Evolutionary conservation across 495 filamentous ascomycete genomes (phyloP).

Genomic region (Penicillium manginii): DNA sequence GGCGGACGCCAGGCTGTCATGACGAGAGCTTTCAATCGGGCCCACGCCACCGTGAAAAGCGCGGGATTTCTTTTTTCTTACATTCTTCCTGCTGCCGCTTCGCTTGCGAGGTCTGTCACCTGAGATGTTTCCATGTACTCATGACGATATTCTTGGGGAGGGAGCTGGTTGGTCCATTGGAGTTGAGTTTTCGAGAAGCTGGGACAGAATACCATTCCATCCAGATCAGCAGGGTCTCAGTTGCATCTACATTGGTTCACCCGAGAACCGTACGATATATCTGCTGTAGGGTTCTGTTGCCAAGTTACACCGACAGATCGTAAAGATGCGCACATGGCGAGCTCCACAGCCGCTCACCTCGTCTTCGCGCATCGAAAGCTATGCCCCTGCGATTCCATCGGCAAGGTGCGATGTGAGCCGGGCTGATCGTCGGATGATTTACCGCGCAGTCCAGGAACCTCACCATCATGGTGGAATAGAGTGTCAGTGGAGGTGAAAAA

Average conservation of each 20-base stretch:
- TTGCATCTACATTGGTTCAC: constrained; percentile 15
- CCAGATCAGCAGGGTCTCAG: constrained; percentile 14
- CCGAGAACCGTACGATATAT: constrained; percentile 12
- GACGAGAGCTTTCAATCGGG: constrained; percentile 13
- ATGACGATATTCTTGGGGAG: constrained; percentile 11
- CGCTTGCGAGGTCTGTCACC: neutral
- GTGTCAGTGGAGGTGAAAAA: neutral
- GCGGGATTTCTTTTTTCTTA: constrained; percentile 15
- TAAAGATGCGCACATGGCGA: constrained; percentile 23
- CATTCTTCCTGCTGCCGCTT: constrained; percentile 10
- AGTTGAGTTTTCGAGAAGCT: constrained; percentile 4
- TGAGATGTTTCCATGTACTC: neutral
- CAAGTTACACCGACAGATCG: constrained; percentile 24
- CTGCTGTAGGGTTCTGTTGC: neutral
- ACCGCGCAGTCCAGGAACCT: constrained; percentile 26
- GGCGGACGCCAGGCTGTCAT: constrained; percentile 20
- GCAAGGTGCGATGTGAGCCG: constrained; percentile 21
- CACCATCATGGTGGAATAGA: neutral
- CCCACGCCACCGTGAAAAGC: constrained; percentile 8
- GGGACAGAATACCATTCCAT: constrained; percentile 6
- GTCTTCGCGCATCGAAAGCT: neutral
- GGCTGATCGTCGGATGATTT: constrained; percentile 20
- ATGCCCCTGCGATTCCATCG: constrained; percentile 6
- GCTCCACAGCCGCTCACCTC: constrained; percentile 14
- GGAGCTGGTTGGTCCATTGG: constrained; percentile 2